Evolutionary conservation across 345 rosid genomes (phyloP).

Genomic region (Turritis glabra): DNA sequence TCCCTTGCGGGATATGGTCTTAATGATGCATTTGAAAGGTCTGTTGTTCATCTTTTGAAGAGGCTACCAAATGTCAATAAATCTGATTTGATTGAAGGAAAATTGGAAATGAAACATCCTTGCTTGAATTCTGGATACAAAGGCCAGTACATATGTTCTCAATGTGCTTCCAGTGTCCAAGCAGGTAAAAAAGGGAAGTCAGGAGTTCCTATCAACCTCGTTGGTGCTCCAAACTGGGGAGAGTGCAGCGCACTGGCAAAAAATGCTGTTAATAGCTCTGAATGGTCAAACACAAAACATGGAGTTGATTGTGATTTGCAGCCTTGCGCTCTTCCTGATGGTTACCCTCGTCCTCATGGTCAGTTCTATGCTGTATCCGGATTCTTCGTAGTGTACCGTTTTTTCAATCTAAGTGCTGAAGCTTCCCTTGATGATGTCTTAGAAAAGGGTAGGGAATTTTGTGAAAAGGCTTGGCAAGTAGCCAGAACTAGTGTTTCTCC

Average conservation of each 20-base stretch:
- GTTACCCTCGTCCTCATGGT: slow-evolving; percentile 82
- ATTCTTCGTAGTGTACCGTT: slow-evolving; percentile 87
- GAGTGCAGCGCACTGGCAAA: slow-evolving; percentile 79
- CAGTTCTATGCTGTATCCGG: slow-evolving; percentile 94
- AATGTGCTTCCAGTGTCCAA: slow-evolving; percentile 54
- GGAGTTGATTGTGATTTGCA: slow-evolving; percentile 85
- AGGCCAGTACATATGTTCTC: slow-evolving; percentile 69
- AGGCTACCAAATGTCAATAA: slow-evolving; percentile 45
- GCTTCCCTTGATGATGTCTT: slow-evolving; percentile 91
- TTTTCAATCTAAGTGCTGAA: slow-evolving; percentile 78
- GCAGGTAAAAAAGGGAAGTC: slow-evolving; percentile 59
- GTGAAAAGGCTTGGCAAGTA: slow-evolving; percentile 75
- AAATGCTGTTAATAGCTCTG: slow-evolving; percentile 81
- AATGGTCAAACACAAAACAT: slow-evolving; percentile 67
- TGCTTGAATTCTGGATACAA: slow-evolving; percentile 87
- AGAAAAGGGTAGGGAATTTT: slow-evolving; percentile 83
- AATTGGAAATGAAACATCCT: slow-evolving; percentile 80
- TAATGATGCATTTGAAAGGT: slow-evolving; percentile 96
- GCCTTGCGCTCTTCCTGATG: slow-evolving; percentile 83
- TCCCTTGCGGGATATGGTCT: slow-evolving; percentile 97
- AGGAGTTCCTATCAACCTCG: slow-evolving; percentile 64
- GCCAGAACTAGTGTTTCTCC: slow-evolving; percentile 87
- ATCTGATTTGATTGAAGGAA: slow-evolving; percentile 52
- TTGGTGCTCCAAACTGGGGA: slow-evolving; percentile 90
- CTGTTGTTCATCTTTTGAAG: slow-evolving; percentile 66